phyloP scores from a whole-genome alignment of 805 yeast genomes.

The Lachancea cidri region DNA sequence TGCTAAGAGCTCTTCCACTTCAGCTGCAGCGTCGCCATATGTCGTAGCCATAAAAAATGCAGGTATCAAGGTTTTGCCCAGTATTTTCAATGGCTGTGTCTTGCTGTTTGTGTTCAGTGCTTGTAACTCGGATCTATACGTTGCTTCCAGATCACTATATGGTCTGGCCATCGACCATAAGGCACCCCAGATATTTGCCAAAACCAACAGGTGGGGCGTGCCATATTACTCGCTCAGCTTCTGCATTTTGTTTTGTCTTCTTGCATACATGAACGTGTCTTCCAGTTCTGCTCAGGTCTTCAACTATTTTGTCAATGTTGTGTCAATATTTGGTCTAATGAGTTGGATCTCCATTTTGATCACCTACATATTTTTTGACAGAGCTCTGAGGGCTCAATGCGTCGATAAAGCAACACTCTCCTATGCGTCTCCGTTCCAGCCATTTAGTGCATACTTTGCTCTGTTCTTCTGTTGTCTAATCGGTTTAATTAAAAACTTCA shows the following conservation, averaged over 20 bases:
- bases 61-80: slow-evolving; percentile 62
- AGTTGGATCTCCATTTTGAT: slow-evolving; percentile 70
- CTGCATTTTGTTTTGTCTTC: slow-evolving; percentile 49
- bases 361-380: slow-evolving; percentile 61
- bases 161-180: slow-evolving; percentile 68
- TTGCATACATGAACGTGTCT: slow-evolving; percentile 68
- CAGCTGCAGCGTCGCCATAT: slow-evolving; percentile 77
- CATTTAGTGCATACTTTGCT: slow-evolving; percentile 60
- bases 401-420: slow-evolving; percentile 49
- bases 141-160: slow-evolving; percentile 70
- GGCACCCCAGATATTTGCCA: slow-evolving; percentile 65
- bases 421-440: slow-evolving; percentile 63
- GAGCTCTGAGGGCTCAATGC: slow-evolving; percentile 65
- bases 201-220: slow-evolving; percentile 63
- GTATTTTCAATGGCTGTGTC: slow-evolving; percentile 72
- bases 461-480: slow-evolving; percentile 49
- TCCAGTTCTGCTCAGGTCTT: slow-evolving; percentile 53
- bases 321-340: slow-evolving; percentile 67
- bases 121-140: slow-evolving; percentile 72
- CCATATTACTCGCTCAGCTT: slow-evolving; percentile 55
- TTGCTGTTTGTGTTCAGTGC: slow-evolving; percentile 76
- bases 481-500: slow-evolving; percentile 62
- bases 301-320: slow-evolving; percentile 67
- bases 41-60: slow-evolving; percentile 69
- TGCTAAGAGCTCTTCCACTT: slow-evolving; percentile 43